Base-by-base conservation (phyloP, 495 filamentous ascomycete species). In the Tuber microsphaerosporum region DNA sequence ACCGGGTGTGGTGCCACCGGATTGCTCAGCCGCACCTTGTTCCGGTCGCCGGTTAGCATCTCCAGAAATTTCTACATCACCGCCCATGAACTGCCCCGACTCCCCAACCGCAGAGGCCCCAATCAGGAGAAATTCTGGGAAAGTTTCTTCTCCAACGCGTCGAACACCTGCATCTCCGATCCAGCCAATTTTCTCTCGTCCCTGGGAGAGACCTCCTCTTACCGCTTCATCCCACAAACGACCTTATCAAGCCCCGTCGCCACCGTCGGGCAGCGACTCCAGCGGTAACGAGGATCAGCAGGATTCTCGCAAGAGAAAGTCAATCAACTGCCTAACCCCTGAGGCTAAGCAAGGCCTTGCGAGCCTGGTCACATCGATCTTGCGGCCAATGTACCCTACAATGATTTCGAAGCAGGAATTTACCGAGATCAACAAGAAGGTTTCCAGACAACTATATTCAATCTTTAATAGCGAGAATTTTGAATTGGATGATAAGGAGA, bases 401-500 rank as follows among this genome's bases (percentile, higher is more conserved):
- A 78, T 72, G 44, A 69, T 83, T 46, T 81, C 77, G 5, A 82
- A 82, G 46, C 75, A 82, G 46, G 51, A 78, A 46, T 82, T 81
- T 72, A 82, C 81, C 7, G 74, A 80, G 72, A 82, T 82, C 74
- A 82, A 82, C 46, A 82, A 78, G 43, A 78, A 74, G 12, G 81
- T 82, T 41, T 82, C 81, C 41, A 79, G 81, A 19, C 72, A 81
- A 31, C 73, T 82, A 44, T 82, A 82, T 71, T 74, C 79, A 34
- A 77, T 82, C 56, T 75, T 82, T 22, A 74, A 77, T 26, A 69
- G 44, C 26, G 69, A 81, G 34, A 43, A 56, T 42, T 65, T 65
- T 65, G 56, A 26, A 65, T 65, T 65, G 26, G 56, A 75, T 37
- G 69, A 81, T 44, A 79, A 79, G 73, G 77, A 79, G 72, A 79